A percentile compares a stretch with the other conserved stretches of the same genome.
Conservation (phyloP, 345 rosid genomes). For the Moricandia arvensis region DNA sequence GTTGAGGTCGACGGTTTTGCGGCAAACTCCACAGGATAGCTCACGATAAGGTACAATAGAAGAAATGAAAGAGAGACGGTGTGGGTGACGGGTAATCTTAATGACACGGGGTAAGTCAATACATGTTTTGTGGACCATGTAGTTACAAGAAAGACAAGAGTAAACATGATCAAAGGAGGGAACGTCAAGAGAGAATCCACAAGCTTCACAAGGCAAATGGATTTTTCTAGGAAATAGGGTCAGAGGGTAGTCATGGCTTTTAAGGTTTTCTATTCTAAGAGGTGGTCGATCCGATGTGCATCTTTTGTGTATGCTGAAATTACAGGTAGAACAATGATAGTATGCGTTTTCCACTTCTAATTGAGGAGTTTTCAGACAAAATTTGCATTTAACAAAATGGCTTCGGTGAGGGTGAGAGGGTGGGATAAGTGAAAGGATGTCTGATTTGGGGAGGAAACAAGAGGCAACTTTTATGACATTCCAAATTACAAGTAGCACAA, state of each 20-base stretch:
- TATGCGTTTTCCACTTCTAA: neutral
- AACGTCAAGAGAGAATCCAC: neutral
- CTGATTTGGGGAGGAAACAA: neutral
- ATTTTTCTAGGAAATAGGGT: neutral
- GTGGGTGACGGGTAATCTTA: neutral
- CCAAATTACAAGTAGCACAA: neutral
- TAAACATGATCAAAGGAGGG: neutral
- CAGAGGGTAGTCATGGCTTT: neutral
- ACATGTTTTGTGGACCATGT: neutral
- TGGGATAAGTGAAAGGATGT: neutral
- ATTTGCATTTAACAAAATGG: neutral
- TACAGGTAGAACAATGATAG: neutral
- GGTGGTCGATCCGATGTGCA: neutral
- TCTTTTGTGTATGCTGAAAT: neutral
- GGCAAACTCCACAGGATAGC: neutral
- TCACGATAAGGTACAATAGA: neutral
- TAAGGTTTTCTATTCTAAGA: neutral
- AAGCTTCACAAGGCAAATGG: neutral
- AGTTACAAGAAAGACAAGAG: neutral
- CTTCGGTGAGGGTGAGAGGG: neutral
- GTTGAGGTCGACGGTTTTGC: neutral
- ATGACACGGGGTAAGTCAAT: neutral
- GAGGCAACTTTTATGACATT: neutral
- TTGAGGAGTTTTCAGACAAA: neutral
- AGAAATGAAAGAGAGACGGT: neutral